Evolutionary conservation across 2,329 filamentous ascomycete species (phyloP), one percentile per base, ranked within the genome.

Genomic region (Torrubiella hemipterigena): DNA sequence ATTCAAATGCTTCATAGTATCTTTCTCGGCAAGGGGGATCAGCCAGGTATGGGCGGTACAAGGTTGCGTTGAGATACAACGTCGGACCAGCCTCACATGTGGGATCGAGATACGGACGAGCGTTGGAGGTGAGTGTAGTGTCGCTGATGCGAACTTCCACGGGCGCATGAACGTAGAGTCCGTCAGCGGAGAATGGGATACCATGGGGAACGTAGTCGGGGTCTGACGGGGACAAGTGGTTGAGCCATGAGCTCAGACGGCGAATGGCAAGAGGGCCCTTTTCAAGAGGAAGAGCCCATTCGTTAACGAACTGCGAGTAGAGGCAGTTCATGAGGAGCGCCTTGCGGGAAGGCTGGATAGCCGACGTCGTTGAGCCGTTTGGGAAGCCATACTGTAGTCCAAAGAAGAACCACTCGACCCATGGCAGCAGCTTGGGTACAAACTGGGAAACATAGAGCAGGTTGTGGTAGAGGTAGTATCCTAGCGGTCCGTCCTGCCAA

Each of bases 281-380:
- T 40, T 75, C 64, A 1, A 98, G 67, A 2, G 91, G 89, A 6
- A 98, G 69, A 1, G 89, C 89, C 91, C 91, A 98, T 54, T 98
- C 91, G 54, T 98, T 95, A 42, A 98, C 91, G 46, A 85, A 94
- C 51, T 98, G 91, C n/a, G 82, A 89, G 63, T 95, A 98, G 6
- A 96, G 71, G 49, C 91, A 98, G 61, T 98, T 91, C 82, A 98
- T 89, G 31, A 95, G 67, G 27, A 96, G 70, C 10, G 86, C 89
- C 40, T 79, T 65, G 37, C 81, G 75, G 40, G 81, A 81, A 15
- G 80, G 76, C 55, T 95, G 81, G 13, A 95, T 73, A 6, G 81
- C 89, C n/a, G 69, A 66, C 24, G 75, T 80, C 31, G 68, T 67
- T 4, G 67, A 69, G 30, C 75, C 76, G 38, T 83, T 72, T 20